Evolutionary conservation across 2,329 filamentous ascomycete species (phyloP).

Genomic region (Claviceps fusiformis): DNA sequence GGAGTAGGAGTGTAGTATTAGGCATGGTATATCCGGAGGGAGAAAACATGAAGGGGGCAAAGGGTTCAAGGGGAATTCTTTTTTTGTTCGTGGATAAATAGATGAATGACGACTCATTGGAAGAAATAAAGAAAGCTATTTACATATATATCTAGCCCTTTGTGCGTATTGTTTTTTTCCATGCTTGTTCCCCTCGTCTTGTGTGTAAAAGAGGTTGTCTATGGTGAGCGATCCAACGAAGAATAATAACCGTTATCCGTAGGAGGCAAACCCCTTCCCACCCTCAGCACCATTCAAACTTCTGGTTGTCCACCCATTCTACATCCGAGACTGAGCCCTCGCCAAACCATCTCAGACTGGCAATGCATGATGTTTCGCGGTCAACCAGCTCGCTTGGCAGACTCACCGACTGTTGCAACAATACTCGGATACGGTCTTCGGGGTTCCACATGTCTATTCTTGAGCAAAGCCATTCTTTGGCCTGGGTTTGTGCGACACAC

Average conservation of each 20-base stretch:
- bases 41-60: no score
- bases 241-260: background rate
- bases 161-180: no score
- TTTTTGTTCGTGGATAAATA: background rate
- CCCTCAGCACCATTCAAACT: conserved; percentile 59
- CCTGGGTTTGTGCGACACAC: conserved; percentile 53
- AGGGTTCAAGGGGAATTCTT: no score
- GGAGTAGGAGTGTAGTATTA: conserved; percentile 1
- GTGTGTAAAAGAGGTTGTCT: no score
- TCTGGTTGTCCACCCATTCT: conserved; percentile 65
- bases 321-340: conserved; percentile 35
- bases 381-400: conserved; percentile 37
- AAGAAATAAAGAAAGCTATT: background rate
- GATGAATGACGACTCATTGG: background rate
- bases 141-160: background rate
- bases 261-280: background rate
- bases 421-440: conserved; percentile 31
- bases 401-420: conserved; percentile 31
- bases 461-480: conserved; percentile 54
- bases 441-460: conserved; percentile 80
- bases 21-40: background rate
- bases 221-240: background rate
- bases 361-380: conserved; percentile 53
- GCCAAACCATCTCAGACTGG: conserved; percentile 60
- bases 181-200: no score